A percentile compares a stretch with the other conserved stretches of the same genome.
These are phyloP conservation scores for Russula foetens DNA, from an alignment of 768 basidiomycete species.

Conservation along the genomic window DNA sequence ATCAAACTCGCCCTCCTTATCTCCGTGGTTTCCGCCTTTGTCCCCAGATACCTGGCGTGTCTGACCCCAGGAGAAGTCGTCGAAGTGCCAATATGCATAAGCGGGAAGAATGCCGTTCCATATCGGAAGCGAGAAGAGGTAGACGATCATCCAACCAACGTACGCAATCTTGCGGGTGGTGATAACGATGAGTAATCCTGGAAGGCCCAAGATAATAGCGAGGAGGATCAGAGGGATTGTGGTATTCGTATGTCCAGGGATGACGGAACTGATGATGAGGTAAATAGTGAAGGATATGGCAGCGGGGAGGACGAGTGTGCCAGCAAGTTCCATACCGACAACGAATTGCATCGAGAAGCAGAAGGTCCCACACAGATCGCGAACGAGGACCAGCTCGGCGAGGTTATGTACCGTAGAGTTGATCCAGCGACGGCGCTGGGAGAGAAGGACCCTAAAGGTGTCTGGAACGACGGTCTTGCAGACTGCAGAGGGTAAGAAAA, in stretches of 20 bases:
- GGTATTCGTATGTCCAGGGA: conserved; percentile 69
- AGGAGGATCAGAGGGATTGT: conserved; percentile 90
- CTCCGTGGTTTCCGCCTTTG: conserved; percentile 61
- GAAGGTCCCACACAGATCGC: conserved; percentile 99
- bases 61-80: conserved; percentile 97
- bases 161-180: conserved; percentile 92
- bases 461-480: conserved; percentile 99
- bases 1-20: conserved; percentile 97
- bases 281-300: conserved; percentile 97
- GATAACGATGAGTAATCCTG: conserved; percentile 91
- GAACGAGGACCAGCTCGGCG: conserved; percentile 87
- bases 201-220: conserved; percentile 91
- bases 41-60: conserved; percentile 63
- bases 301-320: conserved; percentile 93
- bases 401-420: conserved; percentile 98
- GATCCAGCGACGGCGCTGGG: conserved; percentile 98
- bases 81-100: conserved; percentile 99
- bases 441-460: conserved; percentile 86
- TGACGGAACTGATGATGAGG: conserved; percentile 80
- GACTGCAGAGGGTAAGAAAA: conserved; percentile 97
- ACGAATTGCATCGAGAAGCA: conserved; percentile 99
- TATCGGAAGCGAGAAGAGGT: conserved; percentile 85
- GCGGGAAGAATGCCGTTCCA: conserved; percentile 97
- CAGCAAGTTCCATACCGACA: conserved; percentile 95
- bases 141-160: conserved; percentile 95